Percentiles rank a stretch among this genome's conserved stretches.
Evolutionary conservation across 768 basidiomycete genomes (phyloP).

Genomic region (Lactifluus pinguis): DNA sequence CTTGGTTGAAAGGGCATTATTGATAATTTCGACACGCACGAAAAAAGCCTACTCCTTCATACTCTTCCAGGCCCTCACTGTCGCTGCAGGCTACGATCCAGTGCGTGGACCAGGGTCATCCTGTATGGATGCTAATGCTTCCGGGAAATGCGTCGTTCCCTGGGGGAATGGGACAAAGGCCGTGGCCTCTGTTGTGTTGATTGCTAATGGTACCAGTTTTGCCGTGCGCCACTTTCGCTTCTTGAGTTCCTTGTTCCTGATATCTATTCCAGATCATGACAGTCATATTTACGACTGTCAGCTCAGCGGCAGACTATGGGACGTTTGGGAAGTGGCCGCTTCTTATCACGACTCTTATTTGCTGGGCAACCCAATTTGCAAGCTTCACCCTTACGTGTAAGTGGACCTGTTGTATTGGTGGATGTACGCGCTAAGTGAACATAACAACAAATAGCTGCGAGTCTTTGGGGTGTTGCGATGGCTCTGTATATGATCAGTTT

Average conservation of each 20-base stretch:
- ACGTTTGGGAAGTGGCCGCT: conserved; percentile 72
- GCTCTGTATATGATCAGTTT: conserved; percentile 72
- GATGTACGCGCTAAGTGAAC: background rate
- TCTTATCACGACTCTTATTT: conserved; percentile 59
- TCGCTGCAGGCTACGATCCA: conserved; percentile 68
- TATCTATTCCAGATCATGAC: conserved; percentile 53
- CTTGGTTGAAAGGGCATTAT: background rate
- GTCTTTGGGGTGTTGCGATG: conserved; percentile 71
- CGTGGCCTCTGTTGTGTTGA: conserved; percentile 66
- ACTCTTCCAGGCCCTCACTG: conserved; percentile 63
- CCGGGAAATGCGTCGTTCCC: conserved; percentile 69
- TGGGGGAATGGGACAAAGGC: conserved; percentile 68
- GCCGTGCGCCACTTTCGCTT: conserved; percentile 35
- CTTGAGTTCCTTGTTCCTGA: background rate
- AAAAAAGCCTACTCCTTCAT: conserved; percentile 52
- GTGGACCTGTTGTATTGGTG: conserved; percentile 19
- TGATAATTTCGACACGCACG: background rate
- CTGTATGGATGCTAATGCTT: conserved; percentile 46
- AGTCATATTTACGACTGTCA: conserved; percentile 66
- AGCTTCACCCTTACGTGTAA: conserved; percentile 64
- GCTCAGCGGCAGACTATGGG: conserved; percentile 63
- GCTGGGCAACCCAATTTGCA: conserved; percentile 76
- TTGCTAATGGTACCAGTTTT: conserved; percentile 70
- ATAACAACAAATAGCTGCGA: conserved; percentile 36
- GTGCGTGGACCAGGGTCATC: conserved; percentile 59